Conservation (phyloP, 1,284 basidiomycete species). For the Psilocybe mexicana region DNA sequence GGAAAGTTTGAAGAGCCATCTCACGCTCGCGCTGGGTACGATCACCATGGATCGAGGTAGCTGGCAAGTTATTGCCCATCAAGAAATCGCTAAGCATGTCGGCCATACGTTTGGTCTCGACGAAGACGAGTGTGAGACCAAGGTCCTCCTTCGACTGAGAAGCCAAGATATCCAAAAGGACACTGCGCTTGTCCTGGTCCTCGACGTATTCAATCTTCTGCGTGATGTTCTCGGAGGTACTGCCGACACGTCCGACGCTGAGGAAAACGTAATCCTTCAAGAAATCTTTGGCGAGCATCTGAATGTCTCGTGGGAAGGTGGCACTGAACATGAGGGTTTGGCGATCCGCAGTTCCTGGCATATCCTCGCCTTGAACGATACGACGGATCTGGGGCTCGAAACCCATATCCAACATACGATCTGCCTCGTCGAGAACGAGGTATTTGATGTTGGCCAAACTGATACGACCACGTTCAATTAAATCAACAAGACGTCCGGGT, state of each 20-base stretch:
- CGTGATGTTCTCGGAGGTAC: slow-evolving; percentile 99
- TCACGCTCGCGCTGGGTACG: slow-evolving; percentile 98
- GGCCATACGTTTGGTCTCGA: slow-evolving; percentile 99
- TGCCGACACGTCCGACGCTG: slow-evolving; percentile 97
- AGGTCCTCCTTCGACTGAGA: slow-evolving; percentile 64
- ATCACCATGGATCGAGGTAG: slow-evolving; percentile 98
- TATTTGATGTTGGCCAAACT: slow-evolving; percentile 96
- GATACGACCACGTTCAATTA: slow-evolving; percentile 98
- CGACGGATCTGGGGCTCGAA: slow-evolving; percentile 99
- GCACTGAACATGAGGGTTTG: slow-evolving; percentile 99
- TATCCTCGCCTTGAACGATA: slow-evolving; percentile 98
- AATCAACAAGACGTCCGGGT: slow-evolving; percentile 97
- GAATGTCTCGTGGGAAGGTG: slow-evolving; percentile 99
- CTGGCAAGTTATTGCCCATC: slow-evolving; percentile 79
- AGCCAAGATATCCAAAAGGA: slow-evolving; percentile 91
- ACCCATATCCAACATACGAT: slow-evolving; percentile 99
- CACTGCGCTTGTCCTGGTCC: slow-evolving; percentile 95
- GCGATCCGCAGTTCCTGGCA: slow-evolving; percentile 90
- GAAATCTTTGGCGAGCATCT: slow-evolving; percentile 95
- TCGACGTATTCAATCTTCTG: slow-evolving; percentile 99
- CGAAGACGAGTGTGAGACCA: slow-evolving; percentile 94
- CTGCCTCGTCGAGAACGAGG: slow-evolving; percentile 98
- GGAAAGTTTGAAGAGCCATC: slow-evolving; percentile 93
- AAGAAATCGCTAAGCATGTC: slow-evolving; percentile 98
- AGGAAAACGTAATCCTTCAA: slow-evolving; percentile 98